A percentile compares a stretch with the other conserved stretches of the same genome.
These are phyloP conservation scores for Eucalyptus pauciflora DNA, from an alignment of 345 rosid genomes.

Conservation along the genomic window DNA sequence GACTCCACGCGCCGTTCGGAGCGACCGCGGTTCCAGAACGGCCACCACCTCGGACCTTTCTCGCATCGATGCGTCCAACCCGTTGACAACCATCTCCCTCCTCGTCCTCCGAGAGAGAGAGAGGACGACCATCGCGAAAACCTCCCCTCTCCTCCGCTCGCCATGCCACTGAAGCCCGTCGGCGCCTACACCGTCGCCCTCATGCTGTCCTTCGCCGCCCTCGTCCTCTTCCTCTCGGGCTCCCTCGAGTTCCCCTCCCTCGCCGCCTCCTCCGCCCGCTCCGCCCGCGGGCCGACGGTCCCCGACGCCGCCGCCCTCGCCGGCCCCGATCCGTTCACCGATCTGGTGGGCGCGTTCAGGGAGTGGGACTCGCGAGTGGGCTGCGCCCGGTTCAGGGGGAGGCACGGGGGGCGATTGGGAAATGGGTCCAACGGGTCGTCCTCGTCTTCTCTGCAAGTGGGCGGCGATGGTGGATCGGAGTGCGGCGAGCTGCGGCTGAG, in stretches of 20 bases:
- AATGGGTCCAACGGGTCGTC: slow-evolving; percentile 27
- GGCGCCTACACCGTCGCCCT: slow-evolving; percentile 33
- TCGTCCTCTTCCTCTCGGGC: slow-evolving; percentile 68
- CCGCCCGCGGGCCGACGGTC: not conserved
- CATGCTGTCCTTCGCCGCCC: slow-evolving; percentile 50
- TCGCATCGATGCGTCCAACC: not conserved
- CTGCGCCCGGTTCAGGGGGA: slow-evolving; percentile 52
- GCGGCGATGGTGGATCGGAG: slow-evolving; percentile 16
- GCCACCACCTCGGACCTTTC: not conserved
- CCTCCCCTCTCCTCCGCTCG: not conserved
- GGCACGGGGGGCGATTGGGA: slow-evolving; percentile 12
- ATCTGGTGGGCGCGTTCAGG: slow-evolving; percentile 36
- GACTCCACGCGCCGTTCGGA: not conserved
- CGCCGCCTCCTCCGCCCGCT: slow-evolving; percentile 16
- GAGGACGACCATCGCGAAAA: not conserved
- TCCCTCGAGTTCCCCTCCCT: slow-evolving; percentile 66
- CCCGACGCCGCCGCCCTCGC: not conserved
- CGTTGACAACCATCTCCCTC: not conserved
- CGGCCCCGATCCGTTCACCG: slow-evolving; percentile 41
- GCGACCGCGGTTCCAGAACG: not conserved
- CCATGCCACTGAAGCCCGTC: slow-evolving; percentile 55
- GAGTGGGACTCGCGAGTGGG: slow-evolving; percentile 85
- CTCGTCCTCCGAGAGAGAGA: not conserved
- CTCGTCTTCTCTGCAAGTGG: slow-evolving; percentile 47
- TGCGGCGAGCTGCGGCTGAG: slow-evolving; percentile 47